phyloP scores from a whole-genome alignment of 768 basidiomycete genomes.

The Leccinum fibrillosum region DNA sequence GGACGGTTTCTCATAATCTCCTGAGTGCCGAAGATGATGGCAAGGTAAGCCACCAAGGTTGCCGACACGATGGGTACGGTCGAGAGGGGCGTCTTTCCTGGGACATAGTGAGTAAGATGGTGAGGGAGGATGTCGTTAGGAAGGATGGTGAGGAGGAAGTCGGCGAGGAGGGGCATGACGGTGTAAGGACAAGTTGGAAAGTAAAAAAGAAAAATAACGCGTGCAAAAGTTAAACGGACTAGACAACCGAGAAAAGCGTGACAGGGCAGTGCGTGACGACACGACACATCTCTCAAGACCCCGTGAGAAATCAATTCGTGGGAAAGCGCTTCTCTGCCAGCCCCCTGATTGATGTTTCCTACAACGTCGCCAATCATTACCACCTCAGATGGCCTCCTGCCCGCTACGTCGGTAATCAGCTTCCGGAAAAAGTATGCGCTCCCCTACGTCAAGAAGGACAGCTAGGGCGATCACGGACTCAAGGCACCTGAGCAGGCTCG shows the following conservation, averaged over 20 bases:
- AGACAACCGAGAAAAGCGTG: conserved; percentile 26
- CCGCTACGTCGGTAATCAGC: conserved; percentile 25
- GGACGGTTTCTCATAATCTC: conserved; percentile 77
- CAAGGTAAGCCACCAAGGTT: conserved; percentile 77
- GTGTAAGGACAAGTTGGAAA: conserved; percentile 26
- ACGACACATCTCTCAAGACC: too few relatives aligned
- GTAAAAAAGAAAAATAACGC: conserved; percentile 11
- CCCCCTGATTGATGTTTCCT: too few relatives aligned
- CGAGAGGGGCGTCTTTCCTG: conserved; percentile 56
- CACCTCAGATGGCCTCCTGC: too few relatives aligned
- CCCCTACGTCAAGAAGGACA: conserved; percentile 65
- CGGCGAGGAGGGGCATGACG: conserved; percentile 71
- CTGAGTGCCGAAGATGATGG: conserved; percentile 81
- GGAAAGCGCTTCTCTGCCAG: too few relatives aligned
- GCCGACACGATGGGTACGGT: conserved; percentile 63
- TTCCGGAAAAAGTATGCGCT: conserved; percentile 77
- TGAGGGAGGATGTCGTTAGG: conserved; percentile 43
- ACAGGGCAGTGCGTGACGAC: conserved; percentile 18
- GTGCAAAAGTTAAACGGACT: conserved; percentile 21
- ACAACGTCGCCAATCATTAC: too few relatives aligned
- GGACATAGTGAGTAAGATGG: conserved; percentile 47
- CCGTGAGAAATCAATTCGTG: too few relatives aligned
- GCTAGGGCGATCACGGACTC: conserved; percentile 67
- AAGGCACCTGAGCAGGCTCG: conserved; percentile 47
- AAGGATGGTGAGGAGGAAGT: conserved; percentile 58